Conservation (phyloP, 2,329 filamentous ascomycete species). For the Verticillium nonalfalfae region DNA sequence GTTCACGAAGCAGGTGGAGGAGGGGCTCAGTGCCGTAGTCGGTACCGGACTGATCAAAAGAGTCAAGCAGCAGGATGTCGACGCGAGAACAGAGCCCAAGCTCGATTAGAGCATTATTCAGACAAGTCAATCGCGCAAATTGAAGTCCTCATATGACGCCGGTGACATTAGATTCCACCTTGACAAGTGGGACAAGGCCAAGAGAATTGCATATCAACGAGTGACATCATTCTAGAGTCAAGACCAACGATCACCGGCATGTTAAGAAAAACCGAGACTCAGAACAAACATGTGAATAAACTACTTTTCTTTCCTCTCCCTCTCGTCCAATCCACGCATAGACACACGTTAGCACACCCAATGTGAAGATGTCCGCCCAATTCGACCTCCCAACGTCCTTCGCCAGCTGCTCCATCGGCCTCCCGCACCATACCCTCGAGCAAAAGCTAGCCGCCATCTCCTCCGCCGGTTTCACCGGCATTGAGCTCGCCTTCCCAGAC, state of each 20-base stretch:
- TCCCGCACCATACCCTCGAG: conserved; percentile 41
- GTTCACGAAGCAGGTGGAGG: conserved; percentile 35
- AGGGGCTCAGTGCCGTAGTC: conserved; percentile 25
- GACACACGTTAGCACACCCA: not conserved
- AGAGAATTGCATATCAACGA: not conserved
- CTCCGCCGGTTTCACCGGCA: conserved; percentile 58
- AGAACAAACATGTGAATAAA: not conserved
- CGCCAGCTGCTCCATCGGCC: conserved; percentile 47
- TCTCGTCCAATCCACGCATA: not conserved
- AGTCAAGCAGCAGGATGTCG: conserved; percentile 10
- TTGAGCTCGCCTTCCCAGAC: conserved; percentile 72
- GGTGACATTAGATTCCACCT: not conserved
- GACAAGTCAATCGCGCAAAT: too few relatives aligned
- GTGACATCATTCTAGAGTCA: not conserved
- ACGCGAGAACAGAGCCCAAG: conserved; percentile 3
- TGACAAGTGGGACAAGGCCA: not conserved
- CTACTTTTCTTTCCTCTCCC: not conserved
- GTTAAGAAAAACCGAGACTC: too few relatives aligned
- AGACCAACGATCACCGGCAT: not conserved
- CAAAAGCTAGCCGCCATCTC: conserved; percentile 57
- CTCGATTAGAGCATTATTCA: not conserved
- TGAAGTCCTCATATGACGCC: not conserved
- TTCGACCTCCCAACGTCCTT: conserved; percentile 28
- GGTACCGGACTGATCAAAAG: conserved; percentile 26
- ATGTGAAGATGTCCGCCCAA: not conserved